A percentile compares a stretch with the other conserved stretches of the same genome.
These are phyloP conservation scores for Diaporthe amygdali DNA, from an alignment of 2,329 filamentous ascomycete species.

Conservation along the genomic window DNA sequence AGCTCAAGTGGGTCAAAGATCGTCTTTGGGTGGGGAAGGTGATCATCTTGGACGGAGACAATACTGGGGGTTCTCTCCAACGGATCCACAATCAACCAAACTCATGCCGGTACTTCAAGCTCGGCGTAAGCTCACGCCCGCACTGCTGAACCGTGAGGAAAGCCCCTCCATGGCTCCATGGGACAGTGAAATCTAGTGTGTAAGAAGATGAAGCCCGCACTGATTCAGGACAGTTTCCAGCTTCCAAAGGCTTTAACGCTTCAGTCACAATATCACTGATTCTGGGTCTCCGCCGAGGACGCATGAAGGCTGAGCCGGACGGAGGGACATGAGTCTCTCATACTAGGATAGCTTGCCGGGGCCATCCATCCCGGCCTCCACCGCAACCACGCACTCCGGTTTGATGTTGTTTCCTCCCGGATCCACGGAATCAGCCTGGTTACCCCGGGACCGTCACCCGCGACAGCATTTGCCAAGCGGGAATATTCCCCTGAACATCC, in stretches of 20 bases:
- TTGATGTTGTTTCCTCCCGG: constrained; percentile 5
- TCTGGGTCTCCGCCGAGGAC: neutral
- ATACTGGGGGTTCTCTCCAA: neutral
- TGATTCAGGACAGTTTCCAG: constrained; percentile 15
- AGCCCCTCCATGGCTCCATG: neutral
- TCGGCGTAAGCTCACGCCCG: constrained; percentile 2
- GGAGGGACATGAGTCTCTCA: neutral
- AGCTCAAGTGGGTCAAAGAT: neutral
- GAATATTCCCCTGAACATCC: constrained; percentile 1
- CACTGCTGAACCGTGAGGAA: neutral
- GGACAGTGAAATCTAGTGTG: neutral
- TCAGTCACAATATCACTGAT: neutral
- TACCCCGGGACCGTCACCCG: neutral
- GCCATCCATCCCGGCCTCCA: constrained; percentile 12
- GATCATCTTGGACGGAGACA: constrained; percentile 13
- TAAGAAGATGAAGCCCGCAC: neutral
- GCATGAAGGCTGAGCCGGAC: constrained; percentile 1
- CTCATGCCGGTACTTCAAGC: neutral
- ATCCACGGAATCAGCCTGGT: neutral
- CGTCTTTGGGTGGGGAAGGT: neutral
- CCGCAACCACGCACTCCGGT: constrained; percentile 4
- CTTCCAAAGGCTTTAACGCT: neutral
- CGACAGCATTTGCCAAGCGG: neutral
- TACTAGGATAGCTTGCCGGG: neutral
- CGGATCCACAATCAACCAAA: neutral